Percentiles rank a stretch among this genome's conserved stretches.
These are phyloP conservation scores for Rhypophila decipiens DNA, from an alignment of 495 filamentous ascomycete species.

Conservation along the genomic window DNA sequence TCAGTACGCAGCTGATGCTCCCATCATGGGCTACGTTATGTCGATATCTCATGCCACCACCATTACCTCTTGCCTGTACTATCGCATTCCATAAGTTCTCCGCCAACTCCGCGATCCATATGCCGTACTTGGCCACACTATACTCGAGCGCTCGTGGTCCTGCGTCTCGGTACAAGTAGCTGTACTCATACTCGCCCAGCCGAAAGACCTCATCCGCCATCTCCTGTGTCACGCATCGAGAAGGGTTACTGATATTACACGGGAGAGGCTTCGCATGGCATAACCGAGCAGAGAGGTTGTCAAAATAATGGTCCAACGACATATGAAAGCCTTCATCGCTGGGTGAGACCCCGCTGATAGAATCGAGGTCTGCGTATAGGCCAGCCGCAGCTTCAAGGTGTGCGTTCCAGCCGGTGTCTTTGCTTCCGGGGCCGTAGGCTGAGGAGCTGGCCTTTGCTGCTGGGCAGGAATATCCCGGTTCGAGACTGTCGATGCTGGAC, in stretches of 20 bases:
- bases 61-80: too few relatives aligned
- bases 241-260: slow-evolving; percentile 38
- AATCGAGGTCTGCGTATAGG: slow-evolving; percentile 49
- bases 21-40: slow-evolving; percentile 71
- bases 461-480: slow-evolving; percentile 59
- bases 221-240: slow-evolving; percentile 48
- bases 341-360: slow-evolving; percentile 51
- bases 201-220: slow-evolving; percentile 58
- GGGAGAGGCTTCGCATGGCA: slow-evolving; percentile 61
- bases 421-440: too few relatives aligned
- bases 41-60: too few relatives aligned
- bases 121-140: slow-evolving; percentile 47
- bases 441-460: slow-evolving; percentile 34
- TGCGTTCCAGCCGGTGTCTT: slow-evolving; percentile 43
- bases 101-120: slow-evolving; percentile 60
- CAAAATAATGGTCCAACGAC: slow-evolving; percentile 66
- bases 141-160: slow-evolving; percentile 45
- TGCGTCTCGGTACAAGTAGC: slow-evolving; percentile 57
- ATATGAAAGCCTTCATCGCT: slow-evolving; percentile 52
- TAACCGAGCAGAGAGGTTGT: slow-evolving; percentile 62
- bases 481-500: slow-evolving; percentile 53
- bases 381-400: slow-evolving; percentile 49
- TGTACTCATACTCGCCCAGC: slow-evolving; percentile 65
- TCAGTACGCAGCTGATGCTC: slow-evolving; percentile 52
- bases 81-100: slow-evolving; percentile 48